Evolutionary conservation across 805 yeast species (phyloP), one percentile per base, ranked within the genome.

Genomic region (Candida vaughaniae): DNA sequence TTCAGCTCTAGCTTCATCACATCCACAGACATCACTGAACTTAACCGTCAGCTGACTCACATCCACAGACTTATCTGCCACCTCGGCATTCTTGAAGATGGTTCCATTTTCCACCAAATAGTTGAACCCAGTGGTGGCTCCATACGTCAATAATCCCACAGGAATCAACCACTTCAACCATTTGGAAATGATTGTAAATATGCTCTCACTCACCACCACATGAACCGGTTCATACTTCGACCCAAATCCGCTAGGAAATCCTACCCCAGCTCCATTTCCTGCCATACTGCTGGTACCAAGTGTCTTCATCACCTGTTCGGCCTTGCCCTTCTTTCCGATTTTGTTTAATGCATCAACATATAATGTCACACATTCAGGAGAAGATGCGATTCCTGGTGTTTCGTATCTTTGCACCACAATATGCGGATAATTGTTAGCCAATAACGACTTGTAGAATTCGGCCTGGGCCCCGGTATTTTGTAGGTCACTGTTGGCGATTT

Each of bases 1-100:
- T 66, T 93, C 99, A 6, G 95, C 87, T 54, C 97, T 81, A 3
- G 99, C 99, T 68, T 93, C 99, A 63, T 95, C 99, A 44, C 91
- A 95, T 39, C 99, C 99, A 55, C 90, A 83, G 23, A 95, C 98
- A 59, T 93, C 99, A 30, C 80, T 77, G 60, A 93, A 93, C 57
- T 80, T 82, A 26, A 90, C 97, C 27, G 85, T 85, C 5, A 91
- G 84, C 58, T 82, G 84, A 15, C 87, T 77, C 35, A 86, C 89
- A 51, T 89, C 96, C 29, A 87, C 83, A 3, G 87, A 73, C 55
- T 85, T 84, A 48, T 85, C 93, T 25, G 78, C 80, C 11, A 78
- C 77, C 47, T 85, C 89, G 10, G 84, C 61, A 47, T 76, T 73
- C 52, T 85, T 86, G 64, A 89, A 73, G 16, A 91, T 81, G 29